Percentiles rank a stretch among this genome's conserved stretches.
phyloP scores from a whole-genome alignment of 805 yeast species.

The Wickerhamiella shivajii region DNA sequence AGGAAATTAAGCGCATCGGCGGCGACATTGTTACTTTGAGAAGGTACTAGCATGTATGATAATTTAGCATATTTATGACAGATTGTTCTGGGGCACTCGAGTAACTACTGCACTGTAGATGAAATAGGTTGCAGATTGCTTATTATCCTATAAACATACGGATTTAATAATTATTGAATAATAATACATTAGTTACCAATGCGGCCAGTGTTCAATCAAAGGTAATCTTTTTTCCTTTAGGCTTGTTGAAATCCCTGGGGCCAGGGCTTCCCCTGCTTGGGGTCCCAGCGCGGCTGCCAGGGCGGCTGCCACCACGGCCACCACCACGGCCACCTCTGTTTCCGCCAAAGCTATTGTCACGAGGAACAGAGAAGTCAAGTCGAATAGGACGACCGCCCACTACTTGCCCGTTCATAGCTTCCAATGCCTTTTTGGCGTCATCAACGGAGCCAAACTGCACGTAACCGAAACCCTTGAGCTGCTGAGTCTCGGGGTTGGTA shows the following conservation, averaged over 20 bases:
- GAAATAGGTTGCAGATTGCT: too few relatives aligned
- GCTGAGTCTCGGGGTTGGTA: conserved; percentile 96
- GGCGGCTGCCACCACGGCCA: conserved; percentile 6
- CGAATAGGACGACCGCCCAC: conserved; percentile 88
- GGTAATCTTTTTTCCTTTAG: conserved; percentile 17
- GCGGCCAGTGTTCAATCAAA: conserved; percentile 10
- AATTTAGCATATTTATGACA: conserved; percentile 3
- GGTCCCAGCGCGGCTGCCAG: conserved; percentile 18
- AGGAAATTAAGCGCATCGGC: conserved; percentile 42
- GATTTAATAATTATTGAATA: conserved; percentile 5
- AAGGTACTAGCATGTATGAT: conserved; percentile 9
- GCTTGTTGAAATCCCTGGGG: too few relatives aligned
- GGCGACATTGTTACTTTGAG: conserved; percentile 24
- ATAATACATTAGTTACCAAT: conserved; percentile 4
- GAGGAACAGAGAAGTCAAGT: conserved; percentile 89
- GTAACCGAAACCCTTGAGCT: conserved; percentile 98
- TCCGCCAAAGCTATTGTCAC: conserved; percentile 37
- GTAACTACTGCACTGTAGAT: too few relatives aligned
- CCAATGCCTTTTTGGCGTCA: conserved; percentile 80
- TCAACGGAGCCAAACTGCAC: conserved; percentile 80
- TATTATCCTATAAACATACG: too few relatives aligned
- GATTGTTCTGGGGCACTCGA: not conserved
- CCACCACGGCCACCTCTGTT: conserved; percentile 26
- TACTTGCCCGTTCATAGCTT: conserved; percentile 75
- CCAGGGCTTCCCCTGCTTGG: too few relatives aligned